Evolutionary conservation across 495 filamentous ascomycete species (phyloP), one percentile per base, ranked within the genome.

Genomic region (Peziza echinospora): DNA sequence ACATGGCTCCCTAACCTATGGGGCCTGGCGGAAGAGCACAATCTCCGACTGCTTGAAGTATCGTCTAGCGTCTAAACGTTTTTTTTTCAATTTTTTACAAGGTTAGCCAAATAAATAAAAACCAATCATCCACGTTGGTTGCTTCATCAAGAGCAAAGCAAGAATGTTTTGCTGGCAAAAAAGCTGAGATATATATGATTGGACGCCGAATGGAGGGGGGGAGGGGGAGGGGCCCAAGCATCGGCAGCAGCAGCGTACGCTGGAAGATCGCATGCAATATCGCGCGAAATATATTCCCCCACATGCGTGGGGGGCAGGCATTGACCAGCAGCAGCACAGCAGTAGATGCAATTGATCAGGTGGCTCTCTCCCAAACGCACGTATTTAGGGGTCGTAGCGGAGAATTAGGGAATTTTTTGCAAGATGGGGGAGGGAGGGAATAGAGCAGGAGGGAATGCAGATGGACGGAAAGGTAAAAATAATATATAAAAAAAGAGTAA

Each of bases 41-140:
- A 99, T 99, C 65, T 99, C 89, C 45, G 84, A 93, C 64, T 99
- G 89, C 61, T 99, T 99, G 69, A 99, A 99, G 66, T 99, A 99
- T 50, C 89, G 76, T 52, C 89, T 71, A 37, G 91, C 91, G 61
- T 99, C 89, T n/a, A n/a, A n/a, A n/a, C n/a, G n/a, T n/a, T n/a
- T n/a, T n/a, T n/a, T n/a, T n/a, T n/a, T n/a, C n/a, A n/a, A n/a
- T n/a, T n/a, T n/a, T n/a, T n/a, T n/a, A n/a, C n/a, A n/a, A n/a
- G n/a, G n/a, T n/a, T n/a, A n/a, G n/a, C n/a, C n/a, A n/a, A n/a
- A n/a, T n/a, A n/a, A n/a, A n/a, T n/a, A n/a, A n/a, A n/a, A n/a
- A 34, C 26, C 26, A 8, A n/a, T n/a, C 26, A 34, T n/a, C n/a
- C n/a, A n/a, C n/a, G n/a, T n/a, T n/a, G n/a, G n/a, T n/a, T n/a